A percentile compares a stretch with the other conserved stretches of the same genome.
Evolutionary conservation across 305 asterid genomes (phyloP).

Genomic region (Fraxinus latifolia): DNA sequence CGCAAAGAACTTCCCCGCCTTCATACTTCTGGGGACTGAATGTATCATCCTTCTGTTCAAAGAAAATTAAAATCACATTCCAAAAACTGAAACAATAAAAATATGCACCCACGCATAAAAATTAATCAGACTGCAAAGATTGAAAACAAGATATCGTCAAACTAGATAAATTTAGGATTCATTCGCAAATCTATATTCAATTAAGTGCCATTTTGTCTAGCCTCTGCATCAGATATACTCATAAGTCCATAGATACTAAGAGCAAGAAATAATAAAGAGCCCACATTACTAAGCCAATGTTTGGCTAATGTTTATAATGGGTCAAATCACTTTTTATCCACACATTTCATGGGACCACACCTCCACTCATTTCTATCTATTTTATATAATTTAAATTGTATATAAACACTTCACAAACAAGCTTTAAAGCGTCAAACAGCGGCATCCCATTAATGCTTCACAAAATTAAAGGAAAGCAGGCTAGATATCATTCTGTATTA

Average conservation of each 20-base stretch:
- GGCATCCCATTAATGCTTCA: background rate
- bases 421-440: background rate
- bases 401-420: background rate
- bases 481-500: background rate
- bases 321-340: background rate
- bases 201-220: slow-evolving; percentile 19
- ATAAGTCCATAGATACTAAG: background rate
- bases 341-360: background rate
- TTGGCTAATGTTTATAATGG: background rate
- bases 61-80: slow-evolving; percentile 15
- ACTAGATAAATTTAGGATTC: background rate
- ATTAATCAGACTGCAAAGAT: slow-evolving; percentile 11
- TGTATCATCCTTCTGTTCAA: slow-evolving; percentile 43
- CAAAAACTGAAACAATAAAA: slow-evolving; percentile 10
- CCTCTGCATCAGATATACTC: slow-evolving; percentile 5
- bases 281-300: background rate
- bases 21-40: slow-evolving; percentile 54
- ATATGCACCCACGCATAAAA: slow-evolving; percentile 2
- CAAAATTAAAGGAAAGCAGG: background rate
- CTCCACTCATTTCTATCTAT: background rate
- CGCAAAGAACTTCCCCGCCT: slow-evolving; percentile 69
- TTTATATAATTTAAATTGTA: background rate
- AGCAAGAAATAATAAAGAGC: slow-evolving; percentile 3
- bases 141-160: background rate
- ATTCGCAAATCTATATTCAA: background rate